Base-by-base conservation (phyloP, 2,329 filamentous ascomycete species). In the Xylariaceae sp. region DNA sequence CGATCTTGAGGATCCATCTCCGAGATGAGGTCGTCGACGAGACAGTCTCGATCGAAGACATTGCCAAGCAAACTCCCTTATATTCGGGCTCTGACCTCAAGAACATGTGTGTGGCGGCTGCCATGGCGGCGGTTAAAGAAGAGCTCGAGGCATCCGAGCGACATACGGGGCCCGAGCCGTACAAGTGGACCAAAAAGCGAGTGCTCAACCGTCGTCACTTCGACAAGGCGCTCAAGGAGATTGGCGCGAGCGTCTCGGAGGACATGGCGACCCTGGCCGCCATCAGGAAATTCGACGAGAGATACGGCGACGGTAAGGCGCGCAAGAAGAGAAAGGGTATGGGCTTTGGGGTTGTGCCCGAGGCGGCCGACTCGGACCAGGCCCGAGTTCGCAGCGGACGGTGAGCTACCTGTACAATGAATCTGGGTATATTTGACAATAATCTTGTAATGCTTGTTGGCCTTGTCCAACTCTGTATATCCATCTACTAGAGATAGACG, bases 201-300 rank as follows among this genome's bases (percentile, higher is more conserved):
- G 81, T 81, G 0, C 78, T 99, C 24, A 78, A 76, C 3, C 72
- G 75, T 18, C 72, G 78, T 2, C 94, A 99, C 73, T 97, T 99
- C 67, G 88, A 92, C 13, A 88, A 85, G 61, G 94, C 91, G 2
- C 79, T 96, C 65, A 82, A 85, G 64, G 92, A 97, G 72, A 96
- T 99, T 62, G 90, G 88, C 50, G 92, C 94, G 0, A 95, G 90
- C 65, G 92, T 97, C 61, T 92, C 85, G 64, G 93, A 97, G 72
- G 92, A 99, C 67, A 97, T 97, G 93, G 80, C 84, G 42, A 91
- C 85, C 26, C 77, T 99, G 58, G 84, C 85, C 60, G 89, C 90
- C 10, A 96, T 99, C 65, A 83, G 91, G 64, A 95, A 95, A 73
- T 99, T 97, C 67, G 94, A 99, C 69, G 91, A 96, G 74, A 89